phyloP scores from a whole-genome alignment of 164 flowering plant genomes.

The Sextonia rubra region DNA sequence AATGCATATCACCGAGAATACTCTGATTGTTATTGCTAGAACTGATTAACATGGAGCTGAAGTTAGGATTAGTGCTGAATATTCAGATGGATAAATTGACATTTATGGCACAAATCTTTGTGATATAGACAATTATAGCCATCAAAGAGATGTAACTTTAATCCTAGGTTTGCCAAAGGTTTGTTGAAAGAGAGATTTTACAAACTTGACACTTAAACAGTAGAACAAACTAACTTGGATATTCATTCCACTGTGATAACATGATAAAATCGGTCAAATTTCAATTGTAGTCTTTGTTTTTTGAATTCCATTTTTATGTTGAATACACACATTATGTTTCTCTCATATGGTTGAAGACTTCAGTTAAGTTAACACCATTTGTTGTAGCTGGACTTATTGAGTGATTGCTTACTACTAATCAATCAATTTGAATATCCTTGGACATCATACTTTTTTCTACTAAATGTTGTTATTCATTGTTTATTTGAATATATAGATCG shows the following conservation, averaged over 20 bases:
- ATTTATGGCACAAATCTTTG: neutral
- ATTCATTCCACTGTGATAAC: neutral
- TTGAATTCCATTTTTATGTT: neutral
- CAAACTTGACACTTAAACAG: neutral
- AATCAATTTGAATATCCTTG: neutral
- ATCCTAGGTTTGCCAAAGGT: neutral
- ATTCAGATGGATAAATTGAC: neutral
- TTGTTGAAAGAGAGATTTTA: neutral
- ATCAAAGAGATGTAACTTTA: neutral
- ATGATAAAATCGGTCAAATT: neutral
- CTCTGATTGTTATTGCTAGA: too few species aligned
- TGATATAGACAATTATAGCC: neutral
- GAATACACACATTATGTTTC: neutral
- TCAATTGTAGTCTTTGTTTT: neutral
- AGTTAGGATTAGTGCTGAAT: neutral
- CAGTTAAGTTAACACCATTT: too few species aligned
- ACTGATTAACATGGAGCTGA: neutral
- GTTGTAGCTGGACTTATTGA: neutral
- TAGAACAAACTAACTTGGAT: neutral
- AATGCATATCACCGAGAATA: too few species aligned
- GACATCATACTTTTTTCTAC: slow-evolving; percentile 6
- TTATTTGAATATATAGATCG: slow-evolving; percentile 47
- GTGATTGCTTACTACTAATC: neutral
- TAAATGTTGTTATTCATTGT: slow-evolving; percentile 7
- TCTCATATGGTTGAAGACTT: neutral